Evolutionary conservation across 441 rosid genomes (phyloP), one percentile per base, ranked within the genome.

Genomic region (Jatropha multifida): DNA sequence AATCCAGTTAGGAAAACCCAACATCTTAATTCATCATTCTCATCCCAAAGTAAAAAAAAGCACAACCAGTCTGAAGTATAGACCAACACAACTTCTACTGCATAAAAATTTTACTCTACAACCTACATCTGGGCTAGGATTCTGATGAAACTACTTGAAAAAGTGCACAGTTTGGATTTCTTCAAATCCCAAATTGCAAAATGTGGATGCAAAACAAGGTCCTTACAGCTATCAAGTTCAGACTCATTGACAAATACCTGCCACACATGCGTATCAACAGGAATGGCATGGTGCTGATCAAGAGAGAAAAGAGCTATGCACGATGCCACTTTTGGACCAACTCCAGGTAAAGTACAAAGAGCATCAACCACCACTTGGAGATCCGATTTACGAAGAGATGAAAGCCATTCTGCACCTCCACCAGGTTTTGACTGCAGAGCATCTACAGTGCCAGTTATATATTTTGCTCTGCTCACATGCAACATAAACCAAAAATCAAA

Each of bases 181-280:
- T 2, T 58, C 18, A 38, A 54, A 65, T 7, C 65, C 41, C 18
- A 17, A 23, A 65, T 54, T 65, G 52, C 38, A 10, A 64, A 52
- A 37, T 40, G 17, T 3, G 37, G 5, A 68, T 23, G 7, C 23
- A 58, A 23, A 18, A 68, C 18, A 42, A 54, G 13, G 20, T 63
- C 13, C 3, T 8, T 9, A 5, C 13, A 27, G 58, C 58, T 14
- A 26, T 1, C 9, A 59, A 32, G 61, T 42, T 72, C 40, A 74
- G 73, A 51, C 11, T 41, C 42, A 68, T 1, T 4, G 12, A 58
- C 2, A 41, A 15, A 76, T 88, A 92, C 98, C 93, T 88, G 75
- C 98, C 98, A 94, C 82, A 94, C 98, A 75, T 94, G 98, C 0
- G 97, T 94, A 81, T 92, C 98, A 67, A 94, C 97, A 4, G 98